Percentiles rank a stretch among this genome's conserved stretches.
Conservation (phyloP, 2,329 filamentous ascomycete species). For the Magnaporthales sp. region DNA sequence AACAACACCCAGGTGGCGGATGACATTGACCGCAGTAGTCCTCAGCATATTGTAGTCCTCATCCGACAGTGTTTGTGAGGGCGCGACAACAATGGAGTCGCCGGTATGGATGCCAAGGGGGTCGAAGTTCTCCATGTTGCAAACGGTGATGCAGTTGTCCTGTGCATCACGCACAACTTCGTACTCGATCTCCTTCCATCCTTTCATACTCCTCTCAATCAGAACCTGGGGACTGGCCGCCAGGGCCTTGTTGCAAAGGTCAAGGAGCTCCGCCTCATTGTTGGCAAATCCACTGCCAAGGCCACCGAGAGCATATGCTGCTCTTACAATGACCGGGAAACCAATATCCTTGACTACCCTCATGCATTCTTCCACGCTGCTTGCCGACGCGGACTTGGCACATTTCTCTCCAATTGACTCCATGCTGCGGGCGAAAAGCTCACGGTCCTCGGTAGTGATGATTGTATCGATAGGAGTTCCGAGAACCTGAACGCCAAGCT, state of each 20-base stretch:
- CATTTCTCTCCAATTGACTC: conserved; percentile 97
- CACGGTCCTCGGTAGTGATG: conserved; percentile 96
- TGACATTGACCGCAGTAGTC: conserved; percentile 94
- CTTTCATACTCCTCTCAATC: conserved; percentile 98
- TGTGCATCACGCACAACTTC: conserved; percentile 94
- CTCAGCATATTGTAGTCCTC: conserved; percentile 99
- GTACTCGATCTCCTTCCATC: conserved; percentile 99
- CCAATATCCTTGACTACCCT: conserved; percentile 83
- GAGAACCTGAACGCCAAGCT: conserved; percentile 84
- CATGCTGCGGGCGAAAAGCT: conserved; percentile 96
- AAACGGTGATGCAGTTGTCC: conserved; percentile 99
- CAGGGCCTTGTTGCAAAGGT: conserved; percentile 90
- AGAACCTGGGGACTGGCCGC: conserved; percentile 92
- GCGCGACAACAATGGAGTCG: conserved; percentile 96
- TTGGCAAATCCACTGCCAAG: conserved; percentile 93
- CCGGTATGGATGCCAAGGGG: conserved; percentile 96
- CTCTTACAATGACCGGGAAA: conserved; percentile 94
- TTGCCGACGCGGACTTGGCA: conserved; percentile 92
- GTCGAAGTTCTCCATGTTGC: conserved; percentile 99
- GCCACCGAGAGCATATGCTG: conserved; percentile 91
- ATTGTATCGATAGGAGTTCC: conserved; percentile 97
- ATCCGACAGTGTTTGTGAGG: conserved; percentile 92
- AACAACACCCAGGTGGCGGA: conserved; percentile 91
- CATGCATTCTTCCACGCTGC: conserved; percentile 79
- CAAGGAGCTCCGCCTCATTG: conserved; percentile 70